A percentile compares a stretch with the other conserved stretches of the same genome.
phyloP scores from a whole-genome alignment of 495 filamentous ascomycete genomes.

The Neurospora sp. region DNA sequence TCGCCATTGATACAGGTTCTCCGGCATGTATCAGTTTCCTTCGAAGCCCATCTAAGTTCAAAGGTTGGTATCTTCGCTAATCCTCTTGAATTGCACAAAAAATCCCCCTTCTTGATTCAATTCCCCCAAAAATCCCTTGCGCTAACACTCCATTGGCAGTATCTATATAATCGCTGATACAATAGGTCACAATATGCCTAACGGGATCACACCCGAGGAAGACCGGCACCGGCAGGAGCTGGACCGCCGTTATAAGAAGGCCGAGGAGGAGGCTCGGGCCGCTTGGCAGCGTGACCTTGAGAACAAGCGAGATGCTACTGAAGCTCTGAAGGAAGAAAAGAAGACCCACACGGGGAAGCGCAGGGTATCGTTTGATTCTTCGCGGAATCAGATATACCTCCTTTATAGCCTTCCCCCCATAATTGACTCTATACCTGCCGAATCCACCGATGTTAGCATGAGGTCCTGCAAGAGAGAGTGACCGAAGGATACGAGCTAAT shows the following conservation, averaged over 20 bases:
- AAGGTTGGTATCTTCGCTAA: neutral
- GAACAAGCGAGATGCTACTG: neutral
- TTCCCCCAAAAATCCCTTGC: neutral
- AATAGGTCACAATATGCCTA: neutral
- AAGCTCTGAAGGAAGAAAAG: neutral
- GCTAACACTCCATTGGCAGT: neutral
- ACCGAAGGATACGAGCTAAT: neutral
- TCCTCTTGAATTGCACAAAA: neutral
- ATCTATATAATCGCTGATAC: neutral
- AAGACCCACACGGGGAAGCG: neutral
- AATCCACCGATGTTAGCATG: neutral
- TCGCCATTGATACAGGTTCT: neutral
- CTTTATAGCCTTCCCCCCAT: too few relatives aligned
- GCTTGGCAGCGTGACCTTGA: neutral
- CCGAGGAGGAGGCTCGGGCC: neutral
- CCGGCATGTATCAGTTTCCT: neutral
- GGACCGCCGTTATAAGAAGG: neutral
- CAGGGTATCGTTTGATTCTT: neutral
- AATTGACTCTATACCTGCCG: neutral
- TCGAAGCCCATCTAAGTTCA: neutral
- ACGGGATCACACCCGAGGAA: neutral
- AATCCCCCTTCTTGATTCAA: too few relatives aligned
- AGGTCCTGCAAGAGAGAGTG: neutral
- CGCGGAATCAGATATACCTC: neutral
- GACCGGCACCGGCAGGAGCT: neutral